Percentiles rank a stretch among this genome's conserved stretches.
Conservation (phyloP, 2,329 filamentous ascomycete genomes). For the Paraconiothyrium sp. region DNA sequence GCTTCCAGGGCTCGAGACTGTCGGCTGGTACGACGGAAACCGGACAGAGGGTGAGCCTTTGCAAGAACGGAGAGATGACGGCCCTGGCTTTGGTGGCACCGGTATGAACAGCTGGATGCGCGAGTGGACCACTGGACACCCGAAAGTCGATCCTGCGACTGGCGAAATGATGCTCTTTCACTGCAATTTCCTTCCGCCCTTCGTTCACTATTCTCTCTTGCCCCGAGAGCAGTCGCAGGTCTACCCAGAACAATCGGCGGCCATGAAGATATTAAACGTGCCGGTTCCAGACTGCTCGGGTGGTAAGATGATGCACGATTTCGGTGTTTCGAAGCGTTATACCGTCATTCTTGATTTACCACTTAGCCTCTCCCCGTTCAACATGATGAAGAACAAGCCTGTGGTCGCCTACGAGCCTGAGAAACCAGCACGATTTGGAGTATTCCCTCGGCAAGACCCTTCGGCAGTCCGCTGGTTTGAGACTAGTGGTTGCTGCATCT, state of each 20-base stretch:
- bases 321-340: conserved; percentile 70
- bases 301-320: conserved; percentile 81
- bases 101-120: conserved; percentile 69
- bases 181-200: conserved; percentile 71
- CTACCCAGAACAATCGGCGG: background rate
- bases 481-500: conserved; percentile 73
- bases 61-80: conserved; percentile 26
- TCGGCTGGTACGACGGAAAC: conserved; percentile 75
- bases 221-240: conserved; percentile 41
- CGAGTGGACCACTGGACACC: conserved; percentile 77
- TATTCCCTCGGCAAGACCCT: conserved; percentile 71
- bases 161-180: conserved; percentile 75
- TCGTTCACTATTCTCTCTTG: conserved; percentile 72
- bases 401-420: conserved; percentile 68
- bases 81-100: conserved; percentile 60
- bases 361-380: conserved; percentile 70
- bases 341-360: conserved; percentile 77
- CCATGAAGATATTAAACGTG: conserved; percentile 57
- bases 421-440: conserved; percentile 69
- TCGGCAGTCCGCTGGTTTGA: conserved; percentile 71
- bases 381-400: conserved; percentile 65
- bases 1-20: conserved; percentile 70
- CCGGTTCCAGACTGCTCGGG: conserved; percentile 69
- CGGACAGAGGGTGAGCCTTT: conserved; percentile 62
- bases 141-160: conserved; percentile 70